Evolutionary conservation across 2,329 filamentous ascomycete genomes (phyloP).

Genomic region (Xenoacremonium recifei): DNA sequence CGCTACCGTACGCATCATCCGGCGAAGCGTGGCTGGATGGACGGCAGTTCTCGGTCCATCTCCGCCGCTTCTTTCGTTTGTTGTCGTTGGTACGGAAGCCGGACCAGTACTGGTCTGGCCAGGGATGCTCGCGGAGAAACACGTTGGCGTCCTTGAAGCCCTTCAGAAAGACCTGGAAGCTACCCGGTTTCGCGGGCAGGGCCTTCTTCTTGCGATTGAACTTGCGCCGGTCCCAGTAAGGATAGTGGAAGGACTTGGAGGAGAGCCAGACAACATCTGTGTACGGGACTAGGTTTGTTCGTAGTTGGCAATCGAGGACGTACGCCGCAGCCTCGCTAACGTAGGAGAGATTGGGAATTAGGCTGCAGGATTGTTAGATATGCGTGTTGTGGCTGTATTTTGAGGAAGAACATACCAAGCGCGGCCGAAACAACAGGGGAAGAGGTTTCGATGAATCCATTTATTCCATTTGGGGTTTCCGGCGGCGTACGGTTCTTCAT

Average conservation of each 20-base stretch:
- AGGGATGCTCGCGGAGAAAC: slow-evolving; percentile 91
- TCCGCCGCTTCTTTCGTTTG: slow-evolving; percentile 57
- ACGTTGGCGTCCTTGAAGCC: slow-evolving; percentile 97
- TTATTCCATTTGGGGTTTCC: slow-evolving; percentile 99
- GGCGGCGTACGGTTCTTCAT: slow-evolving; percentile 96
- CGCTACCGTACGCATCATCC: slow-evolving; percentile 64
- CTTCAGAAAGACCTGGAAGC: slow-evolving; percentile 96
- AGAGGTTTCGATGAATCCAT: slow-evolving; percentile 97
- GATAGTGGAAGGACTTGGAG: slow-evolving; percentile 97
- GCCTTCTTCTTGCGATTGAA: slow-evolving; percentile 85
- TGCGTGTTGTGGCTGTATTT: neutral
- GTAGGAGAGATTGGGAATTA: slow-evolving; percentile 97
- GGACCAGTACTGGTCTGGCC: slow-evolving; percentile 83
- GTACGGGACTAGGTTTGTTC: slow-evolving; percentile 91
- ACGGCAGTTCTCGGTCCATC: slow-evolving; percentile 80
- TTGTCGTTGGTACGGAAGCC: slow-evolving; percentile 69
- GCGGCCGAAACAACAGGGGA: slow-evolving; percentile 94
- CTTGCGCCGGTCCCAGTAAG: slow-evolving; percentile 91
- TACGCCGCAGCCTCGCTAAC: slow-evolving; percentile 97
- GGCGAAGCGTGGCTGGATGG: slow-evolving; percentile 51
- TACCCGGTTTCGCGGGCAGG: slow-evolving; percentile 86
- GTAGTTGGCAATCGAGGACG: slow-evolving; percentile 85
- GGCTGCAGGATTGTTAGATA: slow-evolving; percentile 39
- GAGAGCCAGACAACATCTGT: slow-evolving; percentile 93
- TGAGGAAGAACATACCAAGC: slow-evolving; percentile 61